Conservation (phyloP, 73 alveolate genomes). For the Stentor coeruleus region DNA sequence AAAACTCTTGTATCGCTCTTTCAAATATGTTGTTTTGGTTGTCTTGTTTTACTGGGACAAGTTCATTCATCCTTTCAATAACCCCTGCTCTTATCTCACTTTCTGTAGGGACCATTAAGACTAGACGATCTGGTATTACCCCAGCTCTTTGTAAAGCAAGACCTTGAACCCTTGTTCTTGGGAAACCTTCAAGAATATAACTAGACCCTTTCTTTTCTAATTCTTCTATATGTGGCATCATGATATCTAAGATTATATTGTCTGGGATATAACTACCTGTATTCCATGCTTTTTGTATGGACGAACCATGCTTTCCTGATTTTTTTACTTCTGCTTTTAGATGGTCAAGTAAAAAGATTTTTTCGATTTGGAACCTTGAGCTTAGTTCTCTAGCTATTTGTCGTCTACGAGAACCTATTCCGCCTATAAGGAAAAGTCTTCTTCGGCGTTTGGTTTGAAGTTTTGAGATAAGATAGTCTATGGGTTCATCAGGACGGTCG, state of each 20-base stretch:
- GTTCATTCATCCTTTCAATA: slow-evolving; percentile 27
- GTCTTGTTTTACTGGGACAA: not conserved
- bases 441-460: slow-evolving; percentile 66
- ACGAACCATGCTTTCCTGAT: slow-evolving; percentile 53
- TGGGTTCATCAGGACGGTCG: slow-evolving; percentile 93
- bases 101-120: slow-evolving; percentile 54
- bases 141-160: slow-evolving; percentile 91
- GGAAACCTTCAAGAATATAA: slow-evolving; percentile 95
- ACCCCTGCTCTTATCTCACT: slow-evolving; percentile 29
- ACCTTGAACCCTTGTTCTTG: slow-evolving; percentile 91
- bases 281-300: slow-evolving; percentile 34
- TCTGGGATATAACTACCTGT: slow-evolving; percentile 70
- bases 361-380: slow-evolving; percentile 56
- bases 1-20: slow-evolving; percentile 54
- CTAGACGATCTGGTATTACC: slow-evolving; percentile 85
- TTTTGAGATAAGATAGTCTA: slow-evolving; percentile 73
- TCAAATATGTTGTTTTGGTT: not conserved
- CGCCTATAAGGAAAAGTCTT: slow-evolving; percentile 78
- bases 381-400: slow-evolving; percentile 71
- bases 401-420: slow-evolving; percentile 86
- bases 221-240: slow-evolving; percentile 61
- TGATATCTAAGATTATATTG: slow-evolving; percentile 75
- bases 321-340: slow-evolving; percentile 78
- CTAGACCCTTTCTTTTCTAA: slow-evolving; percentile 79
- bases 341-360: slow-evolving; percentile 73